Base-by-base conservation (phyloP, 164 flowering plant genomes). In the Piper betle region DNA sequence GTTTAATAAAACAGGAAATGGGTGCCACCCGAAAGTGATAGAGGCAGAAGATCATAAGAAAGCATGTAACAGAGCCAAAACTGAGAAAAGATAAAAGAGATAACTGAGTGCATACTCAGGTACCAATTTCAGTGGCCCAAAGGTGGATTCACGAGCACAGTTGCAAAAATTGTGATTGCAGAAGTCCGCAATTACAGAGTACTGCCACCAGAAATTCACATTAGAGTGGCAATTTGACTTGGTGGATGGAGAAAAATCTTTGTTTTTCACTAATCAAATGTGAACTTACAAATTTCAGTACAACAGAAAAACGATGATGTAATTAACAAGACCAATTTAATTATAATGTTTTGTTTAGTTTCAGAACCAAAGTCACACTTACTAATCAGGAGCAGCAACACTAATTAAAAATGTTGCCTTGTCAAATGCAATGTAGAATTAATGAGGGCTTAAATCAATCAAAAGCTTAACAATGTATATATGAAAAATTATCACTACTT, bases 21-120 rank as follows among this genome's bases (percentile, higher is more conserved):
- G 99, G 99, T 39, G 75, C 67, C 25, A 75, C 95, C 98, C 88
- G 75, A 63, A 74, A 63, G 39, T 20, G 60, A 50, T 52, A 58
- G 6, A 40, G 52, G 12, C 54, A 57, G 16, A 68, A 38, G 48
- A 61, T 18, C 53, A 66, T 66, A 43, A 57, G 57, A 61, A 10
- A 33, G 8, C 13, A 38, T 53, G 18, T 33, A 33, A 12, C n/a
- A 38, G 11, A 58, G 38, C 39, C 17, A 54, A 25, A 54, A 54
- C 6, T 18, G 18, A 0, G 16, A 4, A 16, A 18, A 6, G 18
- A 20, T 8, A 18, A 20, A 16, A 16, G 16, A 39, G 15, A 58
- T 17, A 53, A 56, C 12, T 57, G 13, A 11, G 4, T 3, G 37
- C 33, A 25, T 25, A 58, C 43, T 38, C 4, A 9, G 2, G 46